Evolutionary conservation across 768 basidiomycete species (phyloP).

Genomic region (Thelephora aurantiotincta): DNA sequence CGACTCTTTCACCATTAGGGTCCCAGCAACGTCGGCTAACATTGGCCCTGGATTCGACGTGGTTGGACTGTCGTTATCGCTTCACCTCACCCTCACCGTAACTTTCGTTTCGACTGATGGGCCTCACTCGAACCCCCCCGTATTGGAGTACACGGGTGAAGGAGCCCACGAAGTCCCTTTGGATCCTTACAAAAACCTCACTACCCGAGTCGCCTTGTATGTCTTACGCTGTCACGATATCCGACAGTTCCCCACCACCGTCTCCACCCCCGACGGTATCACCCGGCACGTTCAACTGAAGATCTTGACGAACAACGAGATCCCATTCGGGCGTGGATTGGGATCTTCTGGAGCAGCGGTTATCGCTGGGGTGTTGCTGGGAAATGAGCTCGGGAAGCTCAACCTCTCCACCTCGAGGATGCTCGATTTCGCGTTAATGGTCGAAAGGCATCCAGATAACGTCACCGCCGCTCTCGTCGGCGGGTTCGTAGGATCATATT

Average conservation of each 20-base stretch:
- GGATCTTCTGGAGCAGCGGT: constrained; percentile 99
- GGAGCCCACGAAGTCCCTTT: constrained; percentile 87
- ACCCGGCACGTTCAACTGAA: constrained; percentile 20
- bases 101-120: constrained; percentile 21
- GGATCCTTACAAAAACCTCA: constrained; percentile 92
- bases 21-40: constrained; percentile 97
- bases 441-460: constrained; percentile 97
- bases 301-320: constrained; percentile 80
- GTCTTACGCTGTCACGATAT: constrained; percentile 84
- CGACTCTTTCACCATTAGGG: constrained; percentile 48
- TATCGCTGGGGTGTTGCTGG: constrained; percentile 89
- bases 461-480: constrained; percentile 95
- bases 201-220: constrained; percentile 94
- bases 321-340: constrained; percentile 94
- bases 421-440: constrained; percentile 96
- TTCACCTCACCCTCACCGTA: constrained; percentile 68
- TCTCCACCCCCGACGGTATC: neutral
- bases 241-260: constrained; percentile 49
- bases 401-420: constrained; percentile 54
- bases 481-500: constrained; percentile 93
- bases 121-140: constrained; percentile 33
- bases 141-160: constrained; percentile 72
- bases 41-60: constrained; percentile 99
- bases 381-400: constrained; percentile 67
- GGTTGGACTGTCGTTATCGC: constrained; percentile 90